Evolutionary conservation across 306 rosid genomes (phyloP).

Genomic region (Delonix regia): DNA sequence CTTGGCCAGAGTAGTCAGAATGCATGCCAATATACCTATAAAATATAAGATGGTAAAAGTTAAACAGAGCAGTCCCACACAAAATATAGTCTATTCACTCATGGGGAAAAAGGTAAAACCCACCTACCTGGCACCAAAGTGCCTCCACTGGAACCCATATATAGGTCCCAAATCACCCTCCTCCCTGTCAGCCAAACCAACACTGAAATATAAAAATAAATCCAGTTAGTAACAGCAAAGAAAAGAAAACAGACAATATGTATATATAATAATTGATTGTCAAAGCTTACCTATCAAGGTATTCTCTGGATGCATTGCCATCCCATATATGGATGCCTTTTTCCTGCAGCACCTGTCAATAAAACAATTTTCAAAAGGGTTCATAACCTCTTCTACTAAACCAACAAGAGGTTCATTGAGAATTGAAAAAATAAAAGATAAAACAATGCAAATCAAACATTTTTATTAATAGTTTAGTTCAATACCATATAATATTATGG

Average conservation of each 20-base stretch:
- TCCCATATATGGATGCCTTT: conserved; percentile 94
- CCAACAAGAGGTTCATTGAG: conserved; percentile 21
- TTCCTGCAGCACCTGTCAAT: conserved; percentile 83
- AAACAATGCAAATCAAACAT: conserved; percentile 17
- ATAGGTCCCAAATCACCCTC: conserved; percentile 98
- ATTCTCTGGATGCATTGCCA: conserved; percentile 94
- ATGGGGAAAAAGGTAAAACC: conserved; percentile 17
- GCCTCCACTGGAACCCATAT: conserved; percentile 98
- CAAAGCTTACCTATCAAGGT: conserved; percentile 83
- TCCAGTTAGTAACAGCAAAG: conserved; percentile 40
- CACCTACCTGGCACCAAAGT: conserved; percentile 93
- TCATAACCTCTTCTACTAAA: conserved; percentile 22
- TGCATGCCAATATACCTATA: conserved; percentile 91
- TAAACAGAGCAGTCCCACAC: conserved; percentile 4
- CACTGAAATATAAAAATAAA: conserved; percentile 53
- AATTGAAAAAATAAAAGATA: not conserved
- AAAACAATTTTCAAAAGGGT: conserved; percentile 32
- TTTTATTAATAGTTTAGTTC: conserved; percentile 4
- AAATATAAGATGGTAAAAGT: conserved; percentile 27
- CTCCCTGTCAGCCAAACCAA: conserved; percentile 84
- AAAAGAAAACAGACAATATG: conserved; percentile 1
- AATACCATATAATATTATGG: not conserved
- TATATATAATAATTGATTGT: conserved; percentile 17
- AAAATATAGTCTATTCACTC: conserved; percentile 2
- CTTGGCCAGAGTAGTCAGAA: conserved; percentile 89